Base-by-base conservation (phyloP, 306 rosid species). In the apple (Malus domestica) region DNA sequence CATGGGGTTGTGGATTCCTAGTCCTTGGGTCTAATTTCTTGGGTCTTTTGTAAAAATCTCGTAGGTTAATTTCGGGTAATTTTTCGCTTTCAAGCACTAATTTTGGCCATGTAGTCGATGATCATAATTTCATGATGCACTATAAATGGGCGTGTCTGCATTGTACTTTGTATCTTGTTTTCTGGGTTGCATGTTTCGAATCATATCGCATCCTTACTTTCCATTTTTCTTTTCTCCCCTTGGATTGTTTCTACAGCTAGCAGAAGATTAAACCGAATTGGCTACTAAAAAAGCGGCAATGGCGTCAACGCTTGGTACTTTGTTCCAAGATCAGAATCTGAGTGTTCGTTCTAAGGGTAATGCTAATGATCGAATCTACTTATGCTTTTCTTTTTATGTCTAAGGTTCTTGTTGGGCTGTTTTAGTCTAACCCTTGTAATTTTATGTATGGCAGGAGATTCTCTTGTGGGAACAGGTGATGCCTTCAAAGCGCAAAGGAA, bases 291-390 rank as follows among this genome's bases (percentile, higher is more conserved):
- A 71, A 68, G 72, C 74, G 23, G 58, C 55, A 79, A 89, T 91
- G 95, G 87, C 97, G 44, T 6, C 88, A 67, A 67, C 58, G 73
- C 63, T 85, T 62, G 78, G 79, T 71, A 73, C 76, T 51, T 76
- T 80, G 76, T 68, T 85, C 71, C 90, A 83, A 71, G 87, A 91
- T 71, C 88, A 83, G 81, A 87, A 87, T 77, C 70, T 81, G 61
- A 83, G 45, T 67, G 80, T 40, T 55, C 84, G 62, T 25, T 64
- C 66, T 35, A 75, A 65, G 79, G 95, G 95, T 91, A 86, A 33
- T 66, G 15, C 55, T 70, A 86, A 33, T 65, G 15, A 65, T 70
- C 62, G 9, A 33, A 2, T 77, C 8, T 69, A 19, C 12, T 70
- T 18, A 60, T 68, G 77, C 2, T 30, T 23, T 23, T 68, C 52